Conservation (phyloP, 805 yeast genomes). For the Suhomyces prunicola region DNA sequence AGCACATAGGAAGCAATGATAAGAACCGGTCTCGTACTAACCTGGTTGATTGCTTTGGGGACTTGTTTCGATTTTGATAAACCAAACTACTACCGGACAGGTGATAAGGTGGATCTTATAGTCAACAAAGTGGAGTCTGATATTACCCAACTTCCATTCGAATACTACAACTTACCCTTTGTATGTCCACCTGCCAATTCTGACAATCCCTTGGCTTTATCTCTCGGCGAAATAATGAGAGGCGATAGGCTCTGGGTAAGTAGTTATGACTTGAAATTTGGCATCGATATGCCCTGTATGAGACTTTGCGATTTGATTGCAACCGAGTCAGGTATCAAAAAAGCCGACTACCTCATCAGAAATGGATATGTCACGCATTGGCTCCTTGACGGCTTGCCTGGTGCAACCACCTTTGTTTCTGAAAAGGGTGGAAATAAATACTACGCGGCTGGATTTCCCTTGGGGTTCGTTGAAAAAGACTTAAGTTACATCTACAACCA, state of each 20-base stretch:
- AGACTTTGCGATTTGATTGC: slow-evolving; percentile 67
- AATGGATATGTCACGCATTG: slow-evolving; percentile 79
- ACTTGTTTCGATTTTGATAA: slow-evolving; percentile 20
- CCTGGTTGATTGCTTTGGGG: not conserved
- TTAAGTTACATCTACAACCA: slow-evolving; percentile 69
- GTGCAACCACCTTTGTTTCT: slow-evolving; percentile 76
- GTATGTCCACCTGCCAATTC: slow-evolving; percentile 64
- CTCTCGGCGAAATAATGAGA: slow-evolving; percentile 71
- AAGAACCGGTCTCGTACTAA: not conserved
- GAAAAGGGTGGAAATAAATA: slow-evolving; percentile 58
- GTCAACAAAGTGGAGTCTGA: slow-evolving; percentile 81
- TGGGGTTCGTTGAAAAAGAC: slow-evolving; percentile 66
- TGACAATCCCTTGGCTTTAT: slow-evolving; percentile 61
- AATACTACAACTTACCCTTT: slow-evolving; percentile 75
- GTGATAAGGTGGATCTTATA: slow-evolving; percentile 63
- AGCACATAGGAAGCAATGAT: not conserved
- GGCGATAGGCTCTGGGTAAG: slow-evolving; percentile 82
- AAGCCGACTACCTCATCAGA: slow-evolving; percentile 60
- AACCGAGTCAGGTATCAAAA: slow-evolving; percentile 45
- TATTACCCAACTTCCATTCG: slow-evolving; percentile 70
- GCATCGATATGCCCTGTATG: slow-evolving; percentile 62
- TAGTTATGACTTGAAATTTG: slow-evolving; percentile 62
- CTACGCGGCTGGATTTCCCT: slow-evolving; percentile 83
- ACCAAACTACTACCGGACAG: slow-evolving; percentile 39
- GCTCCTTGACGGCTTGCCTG: slow-evolving; percentile 81